Evolutionary conservation across 805 yeast species (phyloP).

Genomic region (Clavispora carvajalis): DNA sequence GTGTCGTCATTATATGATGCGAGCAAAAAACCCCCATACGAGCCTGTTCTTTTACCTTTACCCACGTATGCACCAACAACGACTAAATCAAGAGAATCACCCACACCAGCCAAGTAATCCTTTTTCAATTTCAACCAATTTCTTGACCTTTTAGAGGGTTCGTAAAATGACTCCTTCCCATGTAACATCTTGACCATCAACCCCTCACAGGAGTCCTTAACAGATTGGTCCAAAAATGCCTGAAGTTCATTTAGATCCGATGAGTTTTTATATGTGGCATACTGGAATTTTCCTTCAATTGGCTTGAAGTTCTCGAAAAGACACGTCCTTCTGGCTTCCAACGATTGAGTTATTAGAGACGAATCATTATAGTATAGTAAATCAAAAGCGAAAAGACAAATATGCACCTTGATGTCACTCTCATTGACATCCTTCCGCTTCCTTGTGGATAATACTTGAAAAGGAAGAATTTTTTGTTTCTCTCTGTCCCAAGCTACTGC

Average conservation of each 20-base stretch:
- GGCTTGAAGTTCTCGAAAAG: slow-evolving; percentile 52
- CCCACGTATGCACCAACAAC: slow-evolving; percentile 94
- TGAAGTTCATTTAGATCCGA: slow-evolving; percentile 73
- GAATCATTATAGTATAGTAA: slow-evolving; percentile 69
- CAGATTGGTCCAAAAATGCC: slow-evolving; percentile 78
- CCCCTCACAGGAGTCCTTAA: slow-evolving; percentile 90
- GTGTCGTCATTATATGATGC: slow-evolving; percentile 88
- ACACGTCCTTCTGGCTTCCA: slow-evolving; percentile 63
- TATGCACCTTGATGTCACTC: slow-evolving; percentile 82
- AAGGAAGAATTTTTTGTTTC: slow-evolving; percentile 77
- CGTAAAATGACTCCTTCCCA: slow-evolving; percentile 77
- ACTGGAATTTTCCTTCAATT: slow-evolving; percentile 73
- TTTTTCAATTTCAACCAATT: slow-evolving; percentile 95
- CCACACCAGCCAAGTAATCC: slow-evolving; percentile 91
- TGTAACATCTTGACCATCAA: slow-evolving; percentile 89
- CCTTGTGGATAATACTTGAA: slow-evolving; percentile 88
- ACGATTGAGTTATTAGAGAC: slow-evolving; percentile 59
- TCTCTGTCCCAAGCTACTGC: slow-evolving; percentile 96
- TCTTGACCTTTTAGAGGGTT: slow-evolving; percentile 90
- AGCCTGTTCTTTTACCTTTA: slow-evolving; percentile 89
- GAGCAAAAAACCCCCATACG: slow-evolving; percentile 88
- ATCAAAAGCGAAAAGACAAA: slow-evolving; percentile 91
- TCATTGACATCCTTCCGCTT: slow-evolving; percentile 90
- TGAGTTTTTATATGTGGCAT: slow-evolving; percentile 71
- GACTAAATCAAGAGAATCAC: slow-evolving; percentile 90